A percentile compares a stretch with the other conserved stretches of the same genome.
Evolutionary conservation across 1,139 yeast species (phyloP).

Genomic region (Debaryomyces sp.): DNA sequence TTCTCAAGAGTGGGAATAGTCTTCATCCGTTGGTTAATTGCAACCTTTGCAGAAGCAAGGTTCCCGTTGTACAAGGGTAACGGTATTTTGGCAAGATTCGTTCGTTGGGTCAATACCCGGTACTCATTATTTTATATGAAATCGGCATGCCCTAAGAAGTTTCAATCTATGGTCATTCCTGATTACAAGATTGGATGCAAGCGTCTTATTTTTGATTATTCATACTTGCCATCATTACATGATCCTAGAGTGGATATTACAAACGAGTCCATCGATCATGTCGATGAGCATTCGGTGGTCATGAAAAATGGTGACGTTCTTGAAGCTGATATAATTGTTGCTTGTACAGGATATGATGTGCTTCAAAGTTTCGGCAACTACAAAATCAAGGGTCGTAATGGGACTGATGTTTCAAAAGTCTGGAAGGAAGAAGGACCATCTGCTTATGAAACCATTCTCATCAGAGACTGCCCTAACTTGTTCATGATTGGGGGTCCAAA

Average conservation of each 20-base stretch:
- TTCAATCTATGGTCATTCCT: slow-evolving; percentile 36
- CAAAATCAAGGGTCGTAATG: slow-evolving; percentile 31
- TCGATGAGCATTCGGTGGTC: slow-evolving; percentile 33
- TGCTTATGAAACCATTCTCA: slow-evolving; percentile 41
- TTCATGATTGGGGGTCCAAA: slow-evolving; percentile 47
- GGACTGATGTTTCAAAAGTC: slow-evolving; percentile 20
- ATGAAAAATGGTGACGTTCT: slow-evolving; percentile 32
- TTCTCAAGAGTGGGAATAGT: slow-evolving; percentile 29
- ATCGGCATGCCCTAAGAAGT: slow-evolving; percentile 35
- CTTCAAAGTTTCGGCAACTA: slow-evolving; percentile 22
- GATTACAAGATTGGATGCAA: slow-evolving; percentile 48
- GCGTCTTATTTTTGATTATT: slow-evolving; percentile 42
- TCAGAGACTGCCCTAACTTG: slow-evolving; percentile 39
- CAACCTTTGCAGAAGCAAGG: slow-evolving; percentile 34
- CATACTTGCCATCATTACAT: slow-evolving; percentile 36
- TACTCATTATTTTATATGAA: slow-evolving; percentile 32
- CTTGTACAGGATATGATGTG: slow-evolving; percentile 47
- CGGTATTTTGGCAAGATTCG: slow-evolving; percentile 27
- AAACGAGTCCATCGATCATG: slow-evolving; percentile 25
- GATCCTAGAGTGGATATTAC: slow-evolving; percentile 35
- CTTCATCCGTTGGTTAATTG: slow-evolving; percentile 31
- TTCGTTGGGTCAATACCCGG: slow-evolving; percentile 28
- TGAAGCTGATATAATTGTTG: slow-evolving; percentile 44
- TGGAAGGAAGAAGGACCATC: slow-evolving; percentile 37
- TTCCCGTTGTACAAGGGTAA: slow-evolving; percentile 41